Base-by-base conservation (phyloP, 176 grass and related monocot genomes). In the Oropetium thomaeum region DNA sequence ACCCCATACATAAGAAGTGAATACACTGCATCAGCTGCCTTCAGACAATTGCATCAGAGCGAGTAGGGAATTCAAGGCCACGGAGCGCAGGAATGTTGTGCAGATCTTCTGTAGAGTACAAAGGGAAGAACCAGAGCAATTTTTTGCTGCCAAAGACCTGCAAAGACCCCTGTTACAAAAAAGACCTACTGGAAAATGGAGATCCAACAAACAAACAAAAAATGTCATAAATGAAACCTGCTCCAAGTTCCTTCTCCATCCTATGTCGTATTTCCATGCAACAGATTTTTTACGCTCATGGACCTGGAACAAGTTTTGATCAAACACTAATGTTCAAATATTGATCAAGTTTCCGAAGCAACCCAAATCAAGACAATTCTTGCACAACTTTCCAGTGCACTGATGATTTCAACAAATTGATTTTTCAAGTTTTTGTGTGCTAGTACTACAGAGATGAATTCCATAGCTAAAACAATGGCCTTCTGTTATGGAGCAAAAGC, bases 121-220 rank as follows among this genome's bases (percentile, higher is more conserved):
- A 44, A 1, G 93, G 93, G 34, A 97, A 59, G 63, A 97, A 97
- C 93, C 90, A 97, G 65, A 97, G 38, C 83, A 86, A 67, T 33
- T 63, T 97, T 52, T 87, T 97, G 15, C 88, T 89, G 74, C 93
- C 93, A 37, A 97, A 97, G 32, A 97, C 88, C 93, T 97, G 73
- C 68, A 52, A 52, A 0, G 20, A 20, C 45, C 14, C 45, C 17
- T 49, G 17, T 20, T 20, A 49, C 17, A 49, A 45, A 45, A 38
- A 7, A 40, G 10, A 59, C 23, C 67, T 49, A 8, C 14, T 17
- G 3, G 1, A 60, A 60, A 59, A 60, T 7, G 4, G 12, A 67
- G 52, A 69, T 44, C 10, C 3, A 1, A 33, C 1, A 63, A 26
- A 33, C 1, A 63, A 26, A 44, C 28, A 17, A 72, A 51, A 48